phyloP scores from a whole-genome alignment of 345 rosid species.

The Citrus cavaleriei region DNA sequence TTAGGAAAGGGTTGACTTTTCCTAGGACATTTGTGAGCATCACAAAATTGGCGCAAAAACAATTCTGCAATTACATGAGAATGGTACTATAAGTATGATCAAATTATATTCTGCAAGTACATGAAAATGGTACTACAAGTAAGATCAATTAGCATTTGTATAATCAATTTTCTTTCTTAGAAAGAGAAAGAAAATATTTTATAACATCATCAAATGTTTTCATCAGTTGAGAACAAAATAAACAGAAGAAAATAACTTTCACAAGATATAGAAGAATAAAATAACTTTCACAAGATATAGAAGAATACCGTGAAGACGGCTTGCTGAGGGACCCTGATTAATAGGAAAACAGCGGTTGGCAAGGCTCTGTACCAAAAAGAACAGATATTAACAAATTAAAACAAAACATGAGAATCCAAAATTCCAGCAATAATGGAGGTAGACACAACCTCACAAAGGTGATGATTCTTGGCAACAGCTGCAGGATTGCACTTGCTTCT shows the following conservation, averaged over 20 bases:
- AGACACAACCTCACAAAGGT: slow-evolving; percentile 78
- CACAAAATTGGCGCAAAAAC: slow-evolving; percentile 88
- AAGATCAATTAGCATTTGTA: slow-evolving; percentile 6
- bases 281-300: slow-evolving; percentile 2
- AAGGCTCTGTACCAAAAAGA: slow-evolving; percentile 52
- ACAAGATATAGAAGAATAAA: slow-evolving; percentile 22
- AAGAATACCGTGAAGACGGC: slow-evolving; percentile 80
- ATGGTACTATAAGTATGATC: slow-evolving; percentile 11
- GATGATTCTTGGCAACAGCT: slow-evolving; percentile 75
- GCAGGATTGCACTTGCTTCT: slow-evolving; percentile 88
- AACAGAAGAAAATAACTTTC: not conserved
- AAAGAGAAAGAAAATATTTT: not conserved
- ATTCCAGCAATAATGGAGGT: not conserved
- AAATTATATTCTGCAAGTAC: slow-evolving; percentile 38
- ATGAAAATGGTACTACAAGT: slow-evolving; percentile 15
- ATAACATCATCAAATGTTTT: slow-evolving; percentile 4
- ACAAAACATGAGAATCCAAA: slow-evolving; percentile 1
- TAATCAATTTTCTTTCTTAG: not conserved
- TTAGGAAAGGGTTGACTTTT: slow-evolving; percentile 57
- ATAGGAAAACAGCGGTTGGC: slow-evolving; percentile 90
- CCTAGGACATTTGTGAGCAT: slow-evolving; percentile 79
- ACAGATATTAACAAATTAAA: not conserved
- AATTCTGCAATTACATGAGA: slow-evolving; percentile 47
- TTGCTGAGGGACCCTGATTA: slow-evolving; percentile 69
- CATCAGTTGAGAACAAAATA: not conserved